Evolutionary conservation across 139 green algal genomes (phyloP).

Genomic region (Chlamydomonas sphaeroides): DNA sequence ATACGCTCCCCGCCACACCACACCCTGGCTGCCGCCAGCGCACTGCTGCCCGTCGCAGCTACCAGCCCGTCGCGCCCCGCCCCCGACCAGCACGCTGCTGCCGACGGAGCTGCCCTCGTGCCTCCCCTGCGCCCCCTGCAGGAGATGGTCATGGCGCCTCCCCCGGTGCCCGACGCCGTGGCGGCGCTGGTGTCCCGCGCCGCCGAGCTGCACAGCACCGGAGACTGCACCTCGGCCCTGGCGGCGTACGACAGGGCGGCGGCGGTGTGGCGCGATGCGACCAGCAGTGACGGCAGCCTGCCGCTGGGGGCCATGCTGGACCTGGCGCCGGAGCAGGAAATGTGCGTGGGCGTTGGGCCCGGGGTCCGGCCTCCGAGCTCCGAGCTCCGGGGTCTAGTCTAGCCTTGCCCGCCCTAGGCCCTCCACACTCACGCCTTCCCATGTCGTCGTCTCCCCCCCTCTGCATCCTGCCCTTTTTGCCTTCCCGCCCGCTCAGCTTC

Average conservation of each 20-base stretch:
- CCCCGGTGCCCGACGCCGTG: constrained; percentile 47
- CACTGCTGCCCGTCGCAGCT: no score
- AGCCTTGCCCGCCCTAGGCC: neutral
- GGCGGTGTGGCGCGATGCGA: constrained; percentile 18
- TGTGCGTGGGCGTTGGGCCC: constrained; percentile 27
- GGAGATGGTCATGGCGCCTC: constrained; percentile 60
- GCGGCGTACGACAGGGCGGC: constrained; percentile 21
- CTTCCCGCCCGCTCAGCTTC: constrained; percentile 36
- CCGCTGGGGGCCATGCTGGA: neutral
- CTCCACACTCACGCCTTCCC: no score
- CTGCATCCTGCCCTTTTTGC: no score
- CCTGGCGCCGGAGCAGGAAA: constrained; percentile 34
- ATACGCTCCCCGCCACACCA: no score
- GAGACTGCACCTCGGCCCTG: constrained; percentile 41
- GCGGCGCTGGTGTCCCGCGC: constrained; percentile 28
- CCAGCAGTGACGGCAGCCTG: neutral
- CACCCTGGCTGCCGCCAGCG: no score
- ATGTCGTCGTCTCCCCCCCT: no score
- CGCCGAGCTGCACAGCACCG: constrained; percentile 46
- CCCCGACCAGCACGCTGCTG: no score
- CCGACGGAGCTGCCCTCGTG: no score
- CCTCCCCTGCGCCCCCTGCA: no score
- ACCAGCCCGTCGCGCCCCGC: no score
- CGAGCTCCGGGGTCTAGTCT: no score
- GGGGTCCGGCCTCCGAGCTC: no score